These are phyloP conservation scores for Chalara sp. DNA, from an alignment of 2,329 filamentous ascomycete species.

Conservation along the genomic window DNA sequence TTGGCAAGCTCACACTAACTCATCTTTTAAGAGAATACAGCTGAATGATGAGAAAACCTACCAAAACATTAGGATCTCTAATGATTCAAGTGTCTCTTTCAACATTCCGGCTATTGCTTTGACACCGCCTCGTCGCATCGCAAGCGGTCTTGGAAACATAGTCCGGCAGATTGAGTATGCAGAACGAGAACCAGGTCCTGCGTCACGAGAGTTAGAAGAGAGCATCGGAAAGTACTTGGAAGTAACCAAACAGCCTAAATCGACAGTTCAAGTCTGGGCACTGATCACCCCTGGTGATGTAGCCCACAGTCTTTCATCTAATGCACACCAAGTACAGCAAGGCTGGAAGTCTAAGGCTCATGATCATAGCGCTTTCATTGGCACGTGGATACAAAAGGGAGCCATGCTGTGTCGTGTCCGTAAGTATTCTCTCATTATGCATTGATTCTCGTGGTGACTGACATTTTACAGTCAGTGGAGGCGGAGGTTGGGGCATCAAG, in stretches of 20 bases:
- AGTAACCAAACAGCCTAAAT: constrained; percentile 11
- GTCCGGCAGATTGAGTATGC: constrained; percentile 52
- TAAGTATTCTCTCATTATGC: constrained; percentile 12
- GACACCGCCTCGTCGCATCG: constrained; percentile 54
- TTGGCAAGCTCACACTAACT: constrained; percentile 26
- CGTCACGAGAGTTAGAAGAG: constrained; percentile 65
- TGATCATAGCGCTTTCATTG: constrained; percentile 8
- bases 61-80: constrained; percentile 7
- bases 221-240: constrained; percentile 54
- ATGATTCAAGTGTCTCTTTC: constrained; percentile 4
- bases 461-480: constrained; percentile 56
- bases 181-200: constrained; percentile 42
- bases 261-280: constrained; percentile 65
- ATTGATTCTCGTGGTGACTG: background rate
- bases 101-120: constrained; percentile 51
- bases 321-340: background rate
- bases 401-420: constrained; percentile 23
- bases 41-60: constrained; percentile 8
- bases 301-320: background rate
- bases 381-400: constrained; percentile 15
- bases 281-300: constrained; percentile 46
- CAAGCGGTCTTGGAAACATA: constrained; percentile 71
- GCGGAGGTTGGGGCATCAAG: constrained; percentile 79
- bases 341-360: background rate
- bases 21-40: constrained; percentile 7